A percentile compares a stretch with the other conserved stretches of the same genome.
Conservation (phyloP, 2,329 filamentous ascomycete species). For the Exserohilum turcica region DNA sequence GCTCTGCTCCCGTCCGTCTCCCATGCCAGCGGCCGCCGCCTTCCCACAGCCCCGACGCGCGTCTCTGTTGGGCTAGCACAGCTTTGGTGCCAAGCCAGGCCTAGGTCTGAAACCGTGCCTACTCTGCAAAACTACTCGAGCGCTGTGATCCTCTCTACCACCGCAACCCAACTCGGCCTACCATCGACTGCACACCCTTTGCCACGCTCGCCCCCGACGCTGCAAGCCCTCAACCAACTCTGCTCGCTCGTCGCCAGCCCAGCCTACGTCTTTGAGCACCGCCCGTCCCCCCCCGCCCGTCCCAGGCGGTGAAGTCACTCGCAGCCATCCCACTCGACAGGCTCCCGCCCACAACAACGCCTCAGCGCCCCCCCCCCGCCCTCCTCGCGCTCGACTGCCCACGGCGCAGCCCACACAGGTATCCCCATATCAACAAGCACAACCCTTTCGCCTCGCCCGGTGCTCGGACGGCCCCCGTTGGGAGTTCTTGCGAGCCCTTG, state of each 20-base stretch:
- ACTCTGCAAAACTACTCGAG: conserved; percentile 31
- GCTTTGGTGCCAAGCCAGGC: conserved; percentile 13
- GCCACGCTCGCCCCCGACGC: conserved; percentile 22
- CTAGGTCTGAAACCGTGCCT: conserved; percentile 33
- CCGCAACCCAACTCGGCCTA: conserved; percentile 31
- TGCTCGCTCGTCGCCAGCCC: conserved; percentile 22
- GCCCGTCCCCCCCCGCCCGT: conserved; percentile 25
- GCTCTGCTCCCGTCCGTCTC: too few species aligned
- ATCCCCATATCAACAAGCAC: conserved; percentile 24
- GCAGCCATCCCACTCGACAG: conserved; percentile 44
- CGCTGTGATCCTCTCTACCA: conserved; percentile 35
- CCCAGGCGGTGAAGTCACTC: conserved; percentile 49
- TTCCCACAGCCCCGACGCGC: conserved; percentile 10
- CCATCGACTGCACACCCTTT: conserved; percentile 23
- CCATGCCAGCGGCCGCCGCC: too few species aligned
- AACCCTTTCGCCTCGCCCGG: neutral
- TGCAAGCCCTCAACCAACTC: conserved; percentile 28
- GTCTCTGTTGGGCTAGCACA: conserved; percentile 13
- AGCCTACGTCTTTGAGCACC: conserved; percentile 20
- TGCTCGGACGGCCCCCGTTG: neutral
- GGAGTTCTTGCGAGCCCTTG: too few species aligned
- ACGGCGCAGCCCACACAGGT: conserved; percentile 39
- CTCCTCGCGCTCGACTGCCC: conserved; percentile 37
- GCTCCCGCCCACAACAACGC: conserved; percentile 45
- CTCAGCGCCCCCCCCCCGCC: conserved; percentile 32